phyloP scores from a whole-genome alignment of 192 early-diverging fungal species.

The Coemansia aciculifera region DNA sequence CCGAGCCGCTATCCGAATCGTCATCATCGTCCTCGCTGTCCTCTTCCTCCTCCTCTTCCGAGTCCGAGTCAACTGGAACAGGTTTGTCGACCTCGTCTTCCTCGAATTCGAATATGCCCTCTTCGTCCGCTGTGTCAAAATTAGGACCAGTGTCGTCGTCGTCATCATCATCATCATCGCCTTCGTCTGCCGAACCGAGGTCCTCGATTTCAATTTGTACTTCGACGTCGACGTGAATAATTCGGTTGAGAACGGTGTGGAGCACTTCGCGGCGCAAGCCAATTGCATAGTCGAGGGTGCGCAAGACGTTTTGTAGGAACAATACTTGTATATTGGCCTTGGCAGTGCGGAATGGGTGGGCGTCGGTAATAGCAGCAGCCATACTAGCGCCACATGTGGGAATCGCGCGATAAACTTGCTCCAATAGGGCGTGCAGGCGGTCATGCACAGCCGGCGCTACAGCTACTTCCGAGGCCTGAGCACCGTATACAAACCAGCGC shows the following conservation, averaged over 20 bases:
- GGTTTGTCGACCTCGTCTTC: slow-evolving; percentile 26
- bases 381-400: slow-evolving; percentile 43
- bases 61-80: neutral
- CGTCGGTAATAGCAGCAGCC: slow-evolving; percentile 21
- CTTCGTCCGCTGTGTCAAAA: slow-evolving; percentile 2
- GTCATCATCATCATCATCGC: slow-evolving; percentile 23
- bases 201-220: slow-evolving; percentile 92
- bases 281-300: slow-evolving; percentile 74
- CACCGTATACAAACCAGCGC: slow-evolving; percentile 42
- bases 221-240: slow-evolving; percentile 89
- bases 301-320: slow-evolving; percentile 70
- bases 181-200: slow-evolving; percentile 58
- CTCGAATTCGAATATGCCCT: slow-evolving; percentile 61
- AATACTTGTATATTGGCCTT: slow-evolving; percentile 32
- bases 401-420: slow-evolving; percentile 33
- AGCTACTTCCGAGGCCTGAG: slow-evolving; percentile 8
- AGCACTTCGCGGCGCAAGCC: slow-evolving; percentile 71
- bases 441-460: slow-evolving; percentile 24
- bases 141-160: slow-evolving; percentile 30
- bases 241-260: slow-evolving; percentile 73
- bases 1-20: slow-evolving; percentile 42
- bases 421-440: slow-evolving; percentile 26
- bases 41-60: neutral
- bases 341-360: slow-evolving; percentile 27
- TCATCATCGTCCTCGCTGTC: neutral